A percentile compares a stretch with the other conserved stretches of the same genome.
These are phyloP conservation scores for Xylaria sp. DNA, from an alignment of 2,329 filamentous ascomycete genomes.

Conservation along the genomic window DNA sequence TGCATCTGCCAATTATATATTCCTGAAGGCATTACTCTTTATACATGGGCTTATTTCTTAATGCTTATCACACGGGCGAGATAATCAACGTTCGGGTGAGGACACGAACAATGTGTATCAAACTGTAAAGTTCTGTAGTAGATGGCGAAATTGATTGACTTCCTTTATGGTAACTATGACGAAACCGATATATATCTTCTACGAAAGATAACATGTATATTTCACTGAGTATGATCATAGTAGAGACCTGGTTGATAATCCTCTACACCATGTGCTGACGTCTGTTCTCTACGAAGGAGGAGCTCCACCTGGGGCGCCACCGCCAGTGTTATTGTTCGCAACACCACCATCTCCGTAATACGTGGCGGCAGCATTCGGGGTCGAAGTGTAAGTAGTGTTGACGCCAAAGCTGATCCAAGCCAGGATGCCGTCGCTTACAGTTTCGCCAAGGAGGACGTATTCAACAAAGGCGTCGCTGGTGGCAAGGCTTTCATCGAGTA, in stretches of 20 bases:
- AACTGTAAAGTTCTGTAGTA: no score
- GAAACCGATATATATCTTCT: no score
- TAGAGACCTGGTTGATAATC: not conserved
- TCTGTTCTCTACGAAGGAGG: not conserved
- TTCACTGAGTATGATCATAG: not conserved
- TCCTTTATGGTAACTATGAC: no score
- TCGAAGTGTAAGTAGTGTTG: conserved; percentile 15
- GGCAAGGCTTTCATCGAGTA: conserved; percentile 12
- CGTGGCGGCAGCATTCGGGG: not conserved
- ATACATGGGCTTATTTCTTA: not conserved
- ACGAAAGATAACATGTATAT: no score
- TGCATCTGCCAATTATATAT: no score
- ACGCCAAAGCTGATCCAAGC: conserved; percentile 32
- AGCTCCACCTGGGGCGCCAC: not conserved
- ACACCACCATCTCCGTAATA: conserved; percentile 7
- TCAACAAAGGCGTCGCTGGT: conserved; percentile 26
- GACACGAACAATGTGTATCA: not conserved
- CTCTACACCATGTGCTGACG: not conserved
- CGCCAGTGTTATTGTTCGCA: not conserved
- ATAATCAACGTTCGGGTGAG: not conserved
- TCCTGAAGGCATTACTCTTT: not conserved
- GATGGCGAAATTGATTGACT: no score
- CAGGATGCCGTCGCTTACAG: conserved; percentile 23
- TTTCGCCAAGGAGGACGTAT: conserved; percentile 17
- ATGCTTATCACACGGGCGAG: not conserved